Base-by-base conservation (phyloP, 1,284 basidiomycete species). In the Fomitopsis betulina region DNA sequence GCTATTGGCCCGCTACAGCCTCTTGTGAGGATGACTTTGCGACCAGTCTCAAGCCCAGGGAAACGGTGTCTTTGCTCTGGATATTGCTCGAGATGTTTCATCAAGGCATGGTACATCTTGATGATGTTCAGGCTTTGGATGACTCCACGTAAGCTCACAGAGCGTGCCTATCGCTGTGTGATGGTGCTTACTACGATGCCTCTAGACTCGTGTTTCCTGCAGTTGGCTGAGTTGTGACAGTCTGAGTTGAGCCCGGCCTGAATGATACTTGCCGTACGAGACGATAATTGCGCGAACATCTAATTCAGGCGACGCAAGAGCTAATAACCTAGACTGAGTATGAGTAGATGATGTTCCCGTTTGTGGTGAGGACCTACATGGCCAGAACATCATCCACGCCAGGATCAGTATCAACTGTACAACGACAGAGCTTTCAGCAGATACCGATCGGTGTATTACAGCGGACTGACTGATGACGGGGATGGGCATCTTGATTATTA, bases 361-460 rank as follows among this genome's bases (percentile, higher is more conserved):
- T 54, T 76, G 66, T 61, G 9, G 3, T 37, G 17, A 25, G 13
- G 35, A 15, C 35, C 5, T 54, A 76, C 73, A 86, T 87, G 39
- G 94, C 94, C 49, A 96, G 72, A 39, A 86, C 80, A 71, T 98
- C 96, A 73, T 98, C 96, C 2, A 97, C 92, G 50, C 96, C 96
- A n/a, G 90, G 89, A 70, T 91, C 89, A 23, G 88, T 89, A 63
- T 91, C 89, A 66, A 91, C 89, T 91, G 62, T 63, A 40, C 58
- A 4, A 56, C 27, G 12, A 30, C 32, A 33, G n/a, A 37, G 35
- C 35, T 3, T 17, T 45, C 13, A 52, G 21, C 37, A 45, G 27
- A 8, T 5, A 51, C 2, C 42, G 23, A 33, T 12, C 13, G 5
- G 39, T 1, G 39, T 42, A 13, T 42, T 6, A 6, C 21, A 30